Percentiles rank a stretch among this genome's conserved stretches.
Conservation (phyloP, 2,329 filamentous ascomycete species). For the Neopestalotiopsis clavispora region DNA sequence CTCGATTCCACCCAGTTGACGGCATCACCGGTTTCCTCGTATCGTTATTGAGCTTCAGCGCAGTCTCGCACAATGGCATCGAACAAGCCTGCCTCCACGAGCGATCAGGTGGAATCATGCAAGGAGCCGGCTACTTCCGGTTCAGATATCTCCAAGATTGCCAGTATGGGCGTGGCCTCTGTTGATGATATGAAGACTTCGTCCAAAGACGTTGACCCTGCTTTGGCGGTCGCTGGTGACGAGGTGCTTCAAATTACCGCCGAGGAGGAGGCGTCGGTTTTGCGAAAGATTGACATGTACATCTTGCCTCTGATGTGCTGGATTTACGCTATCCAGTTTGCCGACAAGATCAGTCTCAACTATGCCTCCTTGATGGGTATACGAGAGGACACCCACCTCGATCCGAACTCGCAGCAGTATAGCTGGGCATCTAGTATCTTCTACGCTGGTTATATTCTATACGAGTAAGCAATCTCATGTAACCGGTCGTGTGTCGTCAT, state of each 20-base stretch:
- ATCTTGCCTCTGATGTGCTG: conserved; percentile 4
- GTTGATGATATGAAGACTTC: neutral
- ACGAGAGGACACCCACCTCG: neutral
- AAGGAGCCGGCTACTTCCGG: neutral
- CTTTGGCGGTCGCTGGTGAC: neutral
- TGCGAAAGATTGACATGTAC: conserved; percentile 7
- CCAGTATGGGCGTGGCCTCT: neutral
- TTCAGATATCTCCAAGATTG: neutral
- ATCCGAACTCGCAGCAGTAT: conserved; percentile 11
- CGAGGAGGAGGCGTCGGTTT: conserved; percentile 2
- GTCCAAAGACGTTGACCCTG: neutral
- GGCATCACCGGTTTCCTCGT: no score
- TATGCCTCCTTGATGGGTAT: conserved; percentile 13
- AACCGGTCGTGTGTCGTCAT: neutral
- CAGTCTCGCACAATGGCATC: neutral
- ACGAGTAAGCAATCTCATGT: neutral
- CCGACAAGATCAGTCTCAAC: conserved; percentile 8
- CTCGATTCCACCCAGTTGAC: no score
- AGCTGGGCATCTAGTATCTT: conserved; percentile 6
- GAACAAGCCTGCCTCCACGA: neutral
- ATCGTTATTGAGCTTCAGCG: no score
- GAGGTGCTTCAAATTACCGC: neutral
- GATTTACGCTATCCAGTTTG: conserved; percentile 8
- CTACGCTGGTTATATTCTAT: conserved; percentile 9
- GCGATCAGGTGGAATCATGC: neutral